A percentile compares a stretch with the other conserved stretches of the same genome.
Evolutionary conservation across 441 rosid genomes (phyloP).

Genomic region (Erodium moschatum): DNA sequence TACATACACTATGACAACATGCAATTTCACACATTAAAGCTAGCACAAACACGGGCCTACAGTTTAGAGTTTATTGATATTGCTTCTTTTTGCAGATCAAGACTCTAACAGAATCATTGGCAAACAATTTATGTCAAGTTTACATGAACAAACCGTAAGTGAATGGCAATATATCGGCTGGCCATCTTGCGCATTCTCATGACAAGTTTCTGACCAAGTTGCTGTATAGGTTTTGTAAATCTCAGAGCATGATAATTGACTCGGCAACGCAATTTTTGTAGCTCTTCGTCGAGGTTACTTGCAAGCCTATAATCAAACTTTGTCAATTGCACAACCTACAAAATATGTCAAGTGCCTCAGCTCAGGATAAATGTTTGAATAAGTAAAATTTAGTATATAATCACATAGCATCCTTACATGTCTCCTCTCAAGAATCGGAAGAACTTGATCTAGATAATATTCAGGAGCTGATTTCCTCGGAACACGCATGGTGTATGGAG

Average conservation of each 20-base stretch:
- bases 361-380: constrained; percentile 15
- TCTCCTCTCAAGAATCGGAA: constrained; percentile 72
- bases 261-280: constrained; percentile 85
- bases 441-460: constrained; percentile 90
- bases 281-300: constrained; percentile 69
- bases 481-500: constrained; percentile 91
- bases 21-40: neutral
- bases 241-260: constrained; percentile 83
- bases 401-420: too few species aligned
- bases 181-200: constrained; percentile 70
- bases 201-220: constrained; percentile 68
- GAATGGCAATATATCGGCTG: constrained; percentile 71
- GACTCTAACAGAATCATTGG: neutral
- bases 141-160: constrained; percentile 51
- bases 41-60: neutral
- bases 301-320: constrained; percentile 97
- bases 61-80: neutral
- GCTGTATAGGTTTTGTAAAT: constrained; percentile 72
- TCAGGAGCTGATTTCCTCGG: constrained; percentile 92
- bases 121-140: neutral
- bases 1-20: neutral
- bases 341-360: constrained; percentile 21
- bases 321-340: constrained; percentile 90
- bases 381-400: too few species aligned
- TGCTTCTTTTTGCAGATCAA: neutral